Evolutionary conservation across 2,329 filamentous ascomycete genomes (phyloP).

Genomic region (Podosphaera aphanis): DNA sequence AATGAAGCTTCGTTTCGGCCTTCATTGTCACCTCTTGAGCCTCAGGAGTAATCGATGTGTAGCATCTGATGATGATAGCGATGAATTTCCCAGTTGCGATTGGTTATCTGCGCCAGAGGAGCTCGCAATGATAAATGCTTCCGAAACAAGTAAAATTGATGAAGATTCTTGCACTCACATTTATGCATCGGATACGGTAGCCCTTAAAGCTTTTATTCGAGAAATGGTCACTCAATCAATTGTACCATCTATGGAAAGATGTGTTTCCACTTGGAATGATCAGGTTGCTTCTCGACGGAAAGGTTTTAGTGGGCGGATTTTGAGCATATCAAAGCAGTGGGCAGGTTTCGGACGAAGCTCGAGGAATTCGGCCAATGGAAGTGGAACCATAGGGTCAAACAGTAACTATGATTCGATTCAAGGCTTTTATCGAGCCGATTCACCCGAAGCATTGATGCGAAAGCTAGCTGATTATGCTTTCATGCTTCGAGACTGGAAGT

Average conservation of each 20-base stretch:
- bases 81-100: slow-evolving; percentile 56
- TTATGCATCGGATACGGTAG: slow-evolving; percentile 76
- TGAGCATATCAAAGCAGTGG: slow-evolving; percentile 81
- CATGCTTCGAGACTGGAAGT: slow-evolving; percentile 89
- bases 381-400: slow-evolving; percentile 20
- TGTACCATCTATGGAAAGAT: slow-evolving; percentile 86
- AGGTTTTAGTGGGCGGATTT: slow-evolving; percentile 78
- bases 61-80: slow-evolving; percentile 76
- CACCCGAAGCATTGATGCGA: slow-evolving; percentile 74
- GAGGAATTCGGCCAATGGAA: slow-evolving; percentile 8
- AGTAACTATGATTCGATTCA: slow-evolving; percentile 54
- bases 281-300: slow-evolving; percentile 78
- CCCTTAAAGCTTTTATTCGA: slow-evolving; percentile 69
- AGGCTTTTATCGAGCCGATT: slow-evolving; percentile 65
- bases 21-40: slow-evolving; percentile 81
- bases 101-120: slow-evolving; percentile 83
- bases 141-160: slow-evolving; percentile 45
- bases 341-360: slow-evolving; percentile 47
- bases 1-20: slow-evolving; percentile 95
- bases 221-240: slow-evolving; percentile 93
- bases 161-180: slow-evolving; percentile 55
- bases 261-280: slow-evolving; percentile 84
- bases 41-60: slow-evolving; percentile 67
- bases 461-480: slow-evolving; percentile 89
- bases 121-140: slow-evolving; percentile 44